Conservation (phyloP, 2,329 filamentous ascomycete species). For the Acephala macrosclerotiorum region DNA sequence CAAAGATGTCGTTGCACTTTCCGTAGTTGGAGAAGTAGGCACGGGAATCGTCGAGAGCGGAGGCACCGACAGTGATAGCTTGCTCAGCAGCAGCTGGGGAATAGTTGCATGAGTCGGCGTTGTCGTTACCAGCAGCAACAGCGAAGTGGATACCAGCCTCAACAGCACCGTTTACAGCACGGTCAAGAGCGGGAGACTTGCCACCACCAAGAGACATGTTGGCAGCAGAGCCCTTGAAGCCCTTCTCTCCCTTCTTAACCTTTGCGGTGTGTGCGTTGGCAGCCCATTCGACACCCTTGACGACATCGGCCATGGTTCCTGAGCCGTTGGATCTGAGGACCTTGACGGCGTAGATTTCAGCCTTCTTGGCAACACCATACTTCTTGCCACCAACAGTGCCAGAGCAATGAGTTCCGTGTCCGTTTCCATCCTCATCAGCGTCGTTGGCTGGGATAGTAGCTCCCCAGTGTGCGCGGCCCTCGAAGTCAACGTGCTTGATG, state of each 20-base stretch:
- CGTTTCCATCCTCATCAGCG: conserved; percentile 91
- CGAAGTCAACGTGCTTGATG: conserved; percentile 92
- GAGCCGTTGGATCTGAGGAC: conserved; percentile 97
- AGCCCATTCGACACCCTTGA: conserved; percentile 97
- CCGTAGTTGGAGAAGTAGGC: conserved; percentile 99
- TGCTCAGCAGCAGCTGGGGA: conserved; percentile 92
- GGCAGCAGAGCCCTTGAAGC: conserved; percentile 98
- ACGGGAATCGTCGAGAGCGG: conserved; percentile 90
- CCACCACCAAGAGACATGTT: conserved; percentile 99
- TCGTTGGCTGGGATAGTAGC: conserved; percentile 92
- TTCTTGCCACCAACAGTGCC: conserved; percentile 98
- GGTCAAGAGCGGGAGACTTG: conserved; percentile 91
- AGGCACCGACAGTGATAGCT: conserved; percentile 95
- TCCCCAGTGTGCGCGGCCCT: conserved; percentile 94
- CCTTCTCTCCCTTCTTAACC: conserved; percentile 84
- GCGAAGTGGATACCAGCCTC: conserved; percentile 94
- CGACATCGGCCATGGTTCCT: conserved; percentile 97
- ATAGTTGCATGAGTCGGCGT: conserved; percentile 99
- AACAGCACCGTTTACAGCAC: conserved; percentile 93
- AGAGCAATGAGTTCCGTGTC: conserved; percentile 98
- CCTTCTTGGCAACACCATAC: conserved; percentile 99
- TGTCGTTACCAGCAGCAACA: conserved; percentile 98
- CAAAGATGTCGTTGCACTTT: conserved; percentile 99
- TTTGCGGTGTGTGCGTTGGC: conserved; percentile 80
- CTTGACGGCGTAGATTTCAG: conserved; percentile 96